These are phyloP conservation scores for Boletus bicolor DNA, from an alignment of 768 basidiomycete genomes.

Conservation along the genomic window DNA sequence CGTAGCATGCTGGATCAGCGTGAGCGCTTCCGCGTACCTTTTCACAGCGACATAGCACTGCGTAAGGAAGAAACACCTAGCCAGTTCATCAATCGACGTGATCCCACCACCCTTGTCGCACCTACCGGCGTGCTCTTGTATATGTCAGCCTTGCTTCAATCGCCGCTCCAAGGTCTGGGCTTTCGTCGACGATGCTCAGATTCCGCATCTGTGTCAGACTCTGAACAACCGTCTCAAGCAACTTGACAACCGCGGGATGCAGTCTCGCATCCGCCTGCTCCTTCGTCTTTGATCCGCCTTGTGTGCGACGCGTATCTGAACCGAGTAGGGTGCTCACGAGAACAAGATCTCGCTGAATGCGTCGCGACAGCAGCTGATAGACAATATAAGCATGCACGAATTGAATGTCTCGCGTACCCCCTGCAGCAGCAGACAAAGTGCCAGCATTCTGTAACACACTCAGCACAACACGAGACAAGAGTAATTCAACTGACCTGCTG, in stretches of 20 bases:
- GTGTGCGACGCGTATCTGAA: slow-evolving; percentile 36
- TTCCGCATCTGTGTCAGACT: slow-evolving; percentile 80
- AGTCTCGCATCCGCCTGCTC: slow-evolving; percentile 64
- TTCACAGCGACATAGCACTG: slow-evolving; percentile 69
- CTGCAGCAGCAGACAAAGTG: slow-evolving; percentile 35
- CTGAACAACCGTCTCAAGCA: slow-evolving; percentile 83
- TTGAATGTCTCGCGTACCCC: slow-evolving; percentile 65
- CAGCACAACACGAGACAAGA: neutral
- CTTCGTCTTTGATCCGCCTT: slow-evolving; percentile 29
- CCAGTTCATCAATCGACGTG: slow-evolving; percentile 1
- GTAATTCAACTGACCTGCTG: slow-evolving; percentile 57
- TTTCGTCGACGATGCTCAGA: slow-evolving; percentile 84
- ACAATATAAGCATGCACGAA: slow-evolving; percentile 87
- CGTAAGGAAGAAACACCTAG: slow-evolving; percentile 72
- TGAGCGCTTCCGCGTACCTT: slow-evolving; percentile 69
- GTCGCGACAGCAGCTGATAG: slow-evolving; percentile 81
- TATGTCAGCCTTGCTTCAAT: slow-evolving; percentile 75
- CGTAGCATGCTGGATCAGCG: slow-evolving; percentile 65
- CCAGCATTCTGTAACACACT: slow-evolving; percentile 38
- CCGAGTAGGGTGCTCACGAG: slow-evolving; percentile 64
- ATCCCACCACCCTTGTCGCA: slow-evolving; percentile 3
- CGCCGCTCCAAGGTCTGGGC: slow-evolving; percentile 73
- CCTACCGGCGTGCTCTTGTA: slow-evolving; percentile 70
- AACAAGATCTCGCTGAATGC: slow-evolving; percentile 85
- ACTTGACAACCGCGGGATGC: slow-evolving; percentile 86